Percentiles rank a stretch among this genome's conserved stretches.
Conservation (phyloP, 371 early-diverging fungal species). For the Rhizomucor miehei region DNA sequence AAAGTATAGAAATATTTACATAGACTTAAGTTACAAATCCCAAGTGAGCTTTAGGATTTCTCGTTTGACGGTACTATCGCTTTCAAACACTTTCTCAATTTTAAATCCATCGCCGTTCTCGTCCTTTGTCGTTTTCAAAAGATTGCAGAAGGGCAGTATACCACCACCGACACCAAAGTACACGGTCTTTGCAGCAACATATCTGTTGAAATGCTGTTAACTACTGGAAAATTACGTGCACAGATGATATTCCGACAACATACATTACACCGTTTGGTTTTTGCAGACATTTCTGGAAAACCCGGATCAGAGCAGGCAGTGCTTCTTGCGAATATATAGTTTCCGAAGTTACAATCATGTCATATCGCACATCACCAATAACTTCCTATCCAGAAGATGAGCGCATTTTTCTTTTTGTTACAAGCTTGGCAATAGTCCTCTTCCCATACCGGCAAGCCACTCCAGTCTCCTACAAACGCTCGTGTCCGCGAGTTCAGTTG, state of each 20-base stretch:
- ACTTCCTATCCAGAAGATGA: neutral
- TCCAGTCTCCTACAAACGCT: slow-evolving; percentile 76
- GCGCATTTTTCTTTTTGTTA: too few relatives aligned
- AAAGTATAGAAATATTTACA: too few relatives aligned
- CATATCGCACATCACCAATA: slow-evolving; percentile 50
- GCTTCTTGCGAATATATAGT: slow-evolving; percentile 84
- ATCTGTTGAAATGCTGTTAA: slow-evolving; percentile 32
- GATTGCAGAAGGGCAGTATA: slow-evolving; percentile 64
- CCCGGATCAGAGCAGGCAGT: slow-evolving; percentile 53
- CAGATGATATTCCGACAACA: slow-evolving; percentile 15
- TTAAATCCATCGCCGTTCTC: slow-evolving; percentile 55
- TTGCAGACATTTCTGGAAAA: slow-evolving; percentile 63
- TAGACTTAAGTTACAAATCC: slow-evolving; percentile 22
- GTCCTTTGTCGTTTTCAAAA: slow-evolving; percentile 40
- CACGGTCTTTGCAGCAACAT: slow-evolving; percentile 88
- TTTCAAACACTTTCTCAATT: slow-evolving; percentile 59
- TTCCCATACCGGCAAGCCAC: slow-evolving; percentile 40
- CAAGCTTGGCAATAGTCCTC: too few relatives aligned
- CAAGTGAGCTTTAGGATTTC: slow-evolving; percentile 76
- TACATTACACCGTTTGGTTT: slow-evolving; percentile 70
- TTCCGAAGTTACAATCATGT: slow-evolving; percentile 90
- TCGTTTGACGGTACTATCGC: slow-evolving; percentile 68
- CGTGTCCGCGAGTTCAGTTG: slow-evolving; percentile 44
- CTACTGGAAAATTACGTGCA: neutral
- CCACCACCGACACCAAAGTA: slow-evolving; percentile 92